Conservation (phyloP, 2,329 filamentous ascomycete genomes). For the Paracorniculantispora psalliotae region DNA sequence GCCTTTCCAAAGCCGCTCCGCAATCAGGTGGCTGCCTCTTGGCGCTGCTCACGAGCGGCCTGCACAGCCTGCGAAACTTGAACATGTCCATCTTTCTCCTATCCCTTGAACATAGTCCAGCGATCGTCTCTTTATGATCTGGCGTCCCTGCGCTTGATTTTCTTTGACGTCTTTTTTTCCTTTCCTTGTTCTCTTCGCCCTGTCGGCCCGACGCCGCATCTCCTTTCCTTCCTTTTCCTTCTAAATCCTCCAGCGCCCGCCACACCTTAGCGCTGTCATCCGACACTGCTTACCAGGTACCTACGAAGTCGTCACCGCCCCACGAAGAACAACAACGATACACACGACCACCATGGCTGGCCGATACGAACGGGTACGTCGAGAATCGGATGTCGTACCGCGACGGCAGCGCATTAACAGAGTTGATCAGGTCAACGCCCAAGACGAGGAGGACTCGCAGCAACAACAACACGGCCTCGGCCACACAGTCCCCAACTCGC, state of each 20-base stretch:
- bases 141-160: slow-evolving; percentile 5
- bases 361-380: slow-evolving; percentile 54
- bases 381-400: neutral
- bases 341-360: slow-evolving; percentile 41
- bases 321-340: slow-evolving; percentile 9
- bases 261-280: neutral
- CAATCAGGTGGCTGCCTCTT: slow-evolving; percentile 10
- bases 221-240: neutral
- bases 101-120: slow-evolving; percentile 10
- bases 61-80: slow-evolving; percentile 1
- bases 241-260: neutral
- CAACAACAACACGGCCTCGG: slow-evolving; percentile 21
- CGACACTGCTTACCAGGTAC: neutral
- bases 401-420: slow-evolving; percentile 16
- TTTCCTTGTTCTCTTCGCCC: slow-evolving; percentile 9
- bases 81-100: neutral
- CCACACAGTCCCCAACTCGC: slow-evolving; percentile 49
- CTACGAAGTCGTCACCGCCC: neutral
- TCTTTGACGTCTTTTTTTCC: slow-evolving; percentile 18
- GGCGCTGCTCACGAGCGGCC: slow-evolving; percentile 9
- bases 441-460: slow-evolving; percentile 47
- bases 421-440: slow-evolving; percentile 48
- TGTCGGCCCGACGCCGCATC: neutral
- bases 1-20: slow-evolving; percentile 1
- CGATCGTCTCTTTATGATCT: slow-evolving; percentile 16